Evolutionary conservation across 2,329 filamentous ascomycete species (phyloP), one percentile per base, ranked within the genome.

Genomic region (Penicillium sp.): DNA sequence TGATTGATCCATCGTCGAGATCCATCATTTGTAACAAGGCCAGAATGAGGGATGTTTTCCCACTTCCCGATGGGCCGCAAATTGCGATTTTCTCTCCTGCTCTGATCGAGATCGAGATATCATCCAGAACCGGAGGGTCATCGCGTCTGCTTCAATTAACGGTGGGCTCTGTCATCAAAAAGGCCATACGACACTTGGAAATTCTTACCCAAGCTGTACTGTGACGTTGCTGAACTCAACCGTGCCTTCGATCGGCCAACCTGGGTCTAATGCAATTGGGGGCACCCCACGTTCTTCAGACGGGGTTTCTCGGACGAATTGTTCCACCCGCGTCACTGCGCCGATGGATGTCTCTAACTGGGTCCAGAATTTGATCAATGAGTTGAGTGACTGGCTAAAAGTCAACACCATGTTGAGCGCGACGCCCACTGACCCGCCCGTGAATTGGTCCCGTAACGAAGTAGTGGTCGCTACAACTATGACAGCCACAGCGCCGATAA

Each of bases 281-380:
- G 10, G 10, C 11, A 34, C 11, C 7, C 14, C 32, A 13, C 32
- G 32, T 14, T 14, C 32, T 34, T 34, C 32, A 13, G 32, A 34
- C 10, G 11, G 10, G 3, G 32, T 34, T 10, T 34, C 32, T 14
- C 9, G 9, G 2, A 13, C 32, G 55, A 81, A 81, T 18, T 71
- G 73, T 59, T 78, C 78, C 51, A 82, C 73, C 13, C 81, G 71
- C 2, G 76, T 70, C 5, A 83, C 72, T n/a, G 62, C 61, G 4
- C 62, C 62, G 11, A 62, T 55, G 1, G 55, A 58, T 2, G 56
- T 59, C 34, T 65, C 61, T 16, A 61, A 23, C 29, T 51, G 35
- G 4, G 61, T 63, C 59, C 59, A 65, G 10, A 11, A 34, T 13
- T 34, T 34, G 13, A 34, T 34, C 32, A 34, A 5, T 14, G 40